Percentiles rank a stretch among this genome's conserved stretches.
Conservation (phyloP, 176 grass and related monocot genomes). For the Calamus simplicifolius region DNA sequence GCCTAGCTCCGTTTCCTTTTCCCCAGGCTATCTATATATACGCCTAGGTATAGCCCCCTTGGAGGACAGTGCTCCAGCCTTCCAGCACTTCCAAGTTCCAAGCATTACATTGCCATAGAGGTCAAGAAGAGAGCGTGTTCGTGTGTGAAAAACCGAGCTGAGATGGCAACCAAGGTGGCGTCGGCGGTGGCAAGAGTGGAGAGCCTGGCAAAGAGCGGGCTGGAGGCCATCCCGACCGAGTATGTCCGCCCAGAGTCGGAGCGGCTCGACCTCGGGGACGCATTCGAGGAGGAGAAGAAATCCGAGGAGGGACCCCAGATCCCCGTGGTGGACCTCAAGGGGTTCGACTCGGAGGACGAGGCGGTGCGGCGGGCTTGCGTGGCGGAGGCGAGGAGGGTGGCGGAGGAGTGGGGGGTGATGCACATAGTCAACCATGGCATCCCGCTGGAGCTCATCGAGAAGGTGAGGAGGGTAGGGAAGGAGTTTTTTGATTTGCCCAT, state of each 20-base stretch:
- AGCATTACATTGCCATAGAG: no score
- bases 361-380: conserved; percentile 19
- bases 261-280: conserved; percentile 65
- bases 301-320: conserved; percentile 22
- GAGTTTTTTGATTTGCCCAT: conserved; percentile 65
- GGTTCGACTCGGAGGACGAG: conserved; percentile 18
- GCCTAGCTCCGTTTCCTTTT: no score
- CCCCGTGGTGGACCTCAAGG: conserved; percentile 61
- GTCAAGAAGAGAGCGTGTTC: no score
- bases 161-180: conserved; percentile 10
- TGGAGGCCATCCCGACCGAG: conserved; percentile 50
- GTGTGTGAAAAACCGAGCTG: background rate
- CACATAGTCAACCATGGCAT: conserved; percentile 73
- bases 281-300: conserved; percentile 35
- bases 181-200: conserved; percentile 35
- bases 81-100: no score
- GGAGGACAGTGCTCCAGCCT: no score
- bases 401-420: conserved; percentile 89
- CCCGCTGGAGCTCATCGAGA: conserved; percentile 29
- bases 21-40: no score
- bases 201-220: conserved; percentile 36
- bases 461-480: conserved; percentile 38
- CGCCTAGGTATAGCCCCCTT: no score
- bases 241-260: conserved; percentile 70
- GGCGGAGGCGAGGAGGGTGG: conserved; percentile 46